Evolutionary conservation across 1,139 yeast genomes (phyloP).

Genomic region (Hyphopichia fennica): DNA sequence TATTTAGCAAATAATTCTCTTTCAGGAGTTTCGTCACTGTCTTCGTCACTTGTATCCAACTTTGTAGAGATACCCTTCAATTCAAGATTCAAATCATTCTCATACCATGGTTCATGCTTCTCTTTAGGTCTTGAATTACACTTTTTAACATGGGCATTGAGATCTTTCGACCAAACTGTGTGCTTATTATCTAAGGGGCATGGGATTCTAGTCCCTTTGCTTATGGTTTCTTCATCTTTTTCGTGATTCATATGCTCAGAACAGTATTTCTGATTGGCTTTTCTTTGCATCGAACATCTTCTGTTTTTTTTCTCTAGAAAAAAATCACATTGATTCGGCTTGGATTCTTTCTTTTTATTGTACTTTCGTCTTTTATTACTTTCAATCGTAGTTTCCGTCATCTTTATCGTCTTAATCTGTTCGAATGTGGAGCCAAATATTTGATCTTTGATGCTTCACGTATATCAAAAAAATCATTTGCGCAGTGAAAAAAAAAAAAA

Average conservation of each 20-base stretch:
- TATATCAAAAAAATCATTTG: no score
- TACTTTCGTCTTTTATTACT: slow-evolving; percentile 10
- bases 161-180: slow-evolving; percentile 62
- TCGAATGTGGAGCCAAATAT: not conserved
- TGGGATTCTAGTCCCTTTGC: slow-evolving; percentile 49
- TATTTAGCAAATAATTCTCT: slow-evolving; percentile 28
- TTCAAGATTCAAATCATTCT: slow-evolving; percentile 36
- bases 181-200: slow-evolving; percentile 82
- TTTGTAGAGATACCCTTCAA: not conserved
- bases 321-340: slow-evolving; percentile 38
- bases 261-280: slow-evolving; percentile 52
- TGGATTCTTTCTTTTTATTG: slow-evolving; percentile 6
- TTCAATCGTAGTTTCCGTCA: slow-evolving; percentile 4
- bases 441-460: not conserved
- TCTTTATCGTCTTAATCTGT: not conserved
- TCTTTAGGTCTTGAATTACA: slow-evolving; percentile 52
- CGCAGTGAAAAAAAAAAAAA: not conserved
- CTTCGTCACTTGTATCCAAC: slow-evolving; percentile 6
- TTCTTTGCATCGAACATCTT: slow-evolving; percentile 63
- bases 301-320: slow-evolving; percentile 49
- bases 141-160: slow-evolving; percentile 56
- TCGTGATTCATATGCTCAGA: slow-evolving; percentile 54
- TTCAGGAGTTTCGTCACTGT: slow-evolving; percentile 15
- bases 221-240: slow-evolving; percentile 10
- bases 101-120: slow-evolving; percentile 43